Evolutionary conservation across 495 filamentous ascomycete species (phyloP), one percentile per base, ranked within the genome.

Genomic region (Trichoderma virens): DNA sequence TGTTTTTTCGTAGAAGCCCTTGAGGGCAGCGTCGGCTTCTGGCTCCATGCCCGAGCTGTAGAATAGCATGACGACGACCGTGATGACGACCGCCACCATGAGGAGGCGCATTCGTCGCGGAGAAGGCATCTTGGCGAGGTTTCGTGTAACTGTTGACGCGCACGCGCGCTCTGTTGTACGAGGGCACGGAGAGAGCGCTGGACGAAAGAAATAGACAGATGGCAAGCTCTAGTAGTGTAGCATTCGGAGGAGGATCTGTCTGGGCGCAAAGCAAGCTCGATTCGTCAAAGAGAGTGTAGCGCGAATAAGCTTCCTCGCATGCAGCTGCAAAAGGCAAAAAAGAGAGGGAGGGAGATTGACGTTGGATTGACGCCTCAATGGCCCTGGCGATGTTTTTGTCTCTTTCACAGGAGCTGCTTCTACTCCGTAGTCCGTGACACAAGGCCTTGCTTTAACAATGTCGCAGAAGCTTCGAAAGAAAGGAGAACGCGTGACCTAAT

Each of bases 31-130:
- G 28, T 72, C 69, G 67, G 77, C 76, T 39, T 64, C 68, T 6
- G 76, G 68, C 35, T 71, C 69, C 0, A 70, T 66, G 20, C 73
- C 71, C 11, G 76, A 77, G 68, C 85, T 85, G 68, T 86, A 82
- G 73, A 90, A 90, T 54, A 90, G 77, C 25, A 84, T 76, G 64
- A 82, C 74, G 63, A 89, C 74, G 43, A 90, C 70, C 56, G 79
- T 73, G 64, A 82, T 77, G 64, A 90, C 68, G 61, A 86, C 74
- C 34, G 83, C 72, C 71, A 89, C 76, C 61, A 79, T 77, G 31
- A 89, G 71, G 41, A 85, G 73, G 62, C 85, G 85, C 47, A 90
- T 65, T 62, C 90, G 85, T 64, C 91, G 83, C 69, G 81, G 81
- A 1, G 90, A 90, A 69, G 86, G 84, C 90, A 95, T 93, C 51